Conservation (phyloP, 1,139 yeast genomes). For the Debaryomycetaceae sp. region DNA sequence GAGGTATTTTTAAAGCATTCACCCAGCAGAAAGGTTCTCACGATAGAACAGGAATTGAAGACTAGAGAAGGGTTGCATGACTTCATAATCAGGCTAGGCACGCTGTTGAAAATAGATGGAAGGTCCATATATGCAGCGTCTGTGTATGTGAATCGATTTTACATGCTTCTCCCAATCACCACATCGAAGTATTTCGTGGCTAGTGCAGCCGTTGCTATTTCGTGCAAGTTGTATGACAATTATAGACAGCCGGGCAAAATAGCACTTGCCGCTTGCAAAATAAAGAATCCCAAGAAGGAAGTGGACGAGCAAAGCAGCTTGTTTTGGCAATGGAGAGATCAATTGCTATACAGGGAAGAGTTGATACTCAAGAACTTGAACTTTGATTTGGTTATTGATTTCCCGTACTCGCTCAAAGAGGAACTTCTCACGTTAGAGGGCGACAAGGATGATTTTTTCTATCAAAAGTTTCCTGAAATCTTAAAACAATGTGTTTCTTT, state of each 20-base stretch:
- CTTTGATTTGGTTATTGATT: constrained; percentile 37
- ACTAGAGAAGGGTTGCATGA: constrained; percentile 39
- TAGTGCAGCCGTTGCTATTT: constrained; percentile 42
- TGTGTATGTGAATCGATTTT: constrained; percentile 38
- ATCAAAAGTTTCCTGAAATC: constrained; percentile 26
- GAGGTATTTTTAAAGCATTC: constrained; percentile 25
- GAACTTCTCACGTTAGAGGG: constrained; percentile 6
- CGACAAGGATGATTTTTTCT: constrained; percentile 11
- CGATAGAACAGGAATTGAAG: constrained; percentile 33
- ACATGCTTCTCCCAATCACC: constrained; percentile 42
- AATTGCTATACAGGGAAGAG: constrained; percentile 43
- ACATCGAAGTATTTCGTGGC: constrained; percentile 46
- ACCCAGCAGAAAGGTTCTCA: constrained; percentile 29
- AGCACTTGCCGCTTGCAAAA: constrained; percentile 35
- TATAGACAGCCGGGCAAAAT: constrained; percentile 44
- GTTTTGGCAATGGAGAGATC: constrained; percentile 49
- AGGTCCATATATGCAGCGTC: constrained; percentile 44
- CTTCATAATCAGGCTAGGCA: constrained; percentile 36
- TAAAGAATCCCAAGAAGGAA: constrained; percentile 29
- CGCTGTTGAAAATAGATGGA: constrained; percentile 39
- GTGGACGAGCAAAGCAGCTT: constrained; percentile 40
- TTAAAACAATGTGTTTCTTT: constrained; percentile 32
- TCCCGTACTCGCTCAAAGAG: constrained; percentile 38
- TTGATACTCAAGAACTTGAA: constrained; percentile 36
- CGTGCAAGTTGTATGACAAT: constrained; percentile 42